phyloP scores from a whole-genome alignment of 208 protist species.

The Leishmania braziliensis region DNA sequence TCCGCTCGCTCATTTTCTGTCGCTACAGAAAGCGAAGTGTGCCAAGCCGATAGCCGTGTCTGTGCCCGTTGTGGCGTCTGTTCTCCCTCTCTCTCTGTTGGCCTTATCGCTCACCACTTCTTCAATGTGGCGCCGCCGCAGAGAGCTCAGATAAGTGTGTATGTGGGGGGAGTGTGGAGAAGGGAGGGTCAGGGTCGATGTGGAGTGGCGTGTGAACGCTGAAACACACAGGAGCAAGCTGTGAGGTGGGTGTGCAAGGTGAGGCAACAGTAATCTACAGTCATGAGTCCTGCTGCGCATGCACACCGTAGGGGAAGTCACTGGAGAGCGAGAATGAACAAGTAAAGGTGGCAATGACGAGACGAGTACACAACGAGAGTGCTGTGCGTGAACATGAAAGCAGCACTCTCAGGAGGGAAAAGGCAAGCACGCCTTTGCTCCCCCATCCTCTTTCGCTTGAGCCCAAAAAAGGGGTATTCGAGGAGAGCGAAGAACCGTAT shows the following conservation, averaged over 20 bases:
- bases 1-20: constrained; percentile 75
- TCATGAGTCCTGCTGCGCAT: no score
- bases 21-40: not conserved
- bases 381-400: not conserved
- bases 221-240: not conserved
- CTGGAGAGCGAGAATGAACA: not conserved
- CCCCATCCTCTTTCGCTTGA: not conserved
- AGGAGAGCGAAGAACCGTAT: not conserved
- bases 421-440: not conserved
- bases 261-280: not conserved
- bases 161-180: not conserved
- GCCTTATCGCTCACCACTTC: not conserved
- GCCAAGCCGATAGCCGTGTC: not conserved
- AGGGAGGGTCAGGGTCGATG: not conserved
- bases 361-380: not conserved
- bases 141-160: not conserved
- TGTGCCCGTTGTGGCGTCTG: not conserved
- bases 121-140: not conserved
- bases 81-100: not conserved
- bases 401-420: not conserved
- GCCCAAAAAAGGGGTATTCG: not conserved
- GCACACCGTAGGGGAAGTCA: not conserved
- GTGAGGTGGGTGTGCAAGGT: not conserved
- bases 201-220: not conserved
- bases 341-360: not conserved